These are phyloP conservation scores for Chytriomyces hyalinus DNA, from an alignment of 192 early-diverging fungal species.

Conservation along the genomic window DNA sequence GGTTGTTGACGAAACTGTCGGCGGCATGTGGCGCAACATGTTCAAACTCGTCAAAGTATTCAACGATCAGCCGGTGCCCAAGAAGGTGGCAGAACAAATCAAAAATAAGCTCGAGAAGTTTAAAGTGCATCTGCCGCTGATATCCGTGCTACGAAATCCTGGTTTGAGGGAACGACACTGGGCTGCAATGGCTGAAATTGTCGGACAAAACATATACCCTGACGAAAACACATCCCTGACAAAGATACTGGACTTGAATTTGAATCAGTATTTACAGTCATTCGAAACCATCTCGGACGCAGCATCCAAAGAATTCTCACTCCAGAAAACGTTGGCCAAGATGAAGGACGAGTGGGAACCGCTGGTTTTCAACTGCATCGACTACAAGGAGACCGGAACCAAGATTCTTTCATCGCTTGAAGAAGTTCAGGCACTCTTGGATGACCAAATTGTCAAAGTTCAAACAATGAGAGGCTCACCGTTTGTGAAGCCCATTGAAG, in stretches of 20 bases:
- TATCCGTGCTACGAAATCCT: conserved; percentile 60
- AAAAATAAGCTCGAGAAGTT: conserved; percentile 68
- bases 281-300: conserved; percentile 66
- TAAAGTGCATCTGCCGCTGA: conserved; percentile 58
- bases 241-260: conserved; percentile 60
- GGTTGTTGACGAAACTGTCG: conserved; percentile 55
- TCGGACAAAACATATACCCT: conserved; percentile 59
- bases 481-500: conserved; percentile 69
- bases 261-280: conserved; percentile 50
- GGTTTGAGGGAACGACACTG: conserved; percentile 63
- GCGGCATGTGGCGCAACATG: conserved; percentile 56
- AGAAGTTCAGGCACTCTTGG: conserved; percentile 63
- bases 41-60: conserved; percentile 64
- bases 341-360: conserved; percentile 68
- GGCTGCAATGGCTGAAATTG: conserved; percentile 58
- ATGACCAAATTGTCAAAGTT: conserved; percentile 69
- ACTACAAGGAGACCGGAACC: conserved; percentile 66
- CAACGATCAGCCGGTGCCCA: conserved; percentile 58
- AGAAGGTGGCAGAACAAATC: conserved; percentile 65
- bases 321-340: conserved; percentile 61
- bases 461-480: conserved; percentile 65
- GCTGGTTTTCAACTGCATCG: conserved; percentile 58
- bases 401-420: conserved; percentile 64
- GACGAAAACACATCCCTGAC: conserved; percentile 60
- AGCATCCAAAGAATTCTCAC: conserved; percentile 63